Base-by-base conservation (phyloP, 1,139 yeast species). In the Candida frijolesensis region DNA sequence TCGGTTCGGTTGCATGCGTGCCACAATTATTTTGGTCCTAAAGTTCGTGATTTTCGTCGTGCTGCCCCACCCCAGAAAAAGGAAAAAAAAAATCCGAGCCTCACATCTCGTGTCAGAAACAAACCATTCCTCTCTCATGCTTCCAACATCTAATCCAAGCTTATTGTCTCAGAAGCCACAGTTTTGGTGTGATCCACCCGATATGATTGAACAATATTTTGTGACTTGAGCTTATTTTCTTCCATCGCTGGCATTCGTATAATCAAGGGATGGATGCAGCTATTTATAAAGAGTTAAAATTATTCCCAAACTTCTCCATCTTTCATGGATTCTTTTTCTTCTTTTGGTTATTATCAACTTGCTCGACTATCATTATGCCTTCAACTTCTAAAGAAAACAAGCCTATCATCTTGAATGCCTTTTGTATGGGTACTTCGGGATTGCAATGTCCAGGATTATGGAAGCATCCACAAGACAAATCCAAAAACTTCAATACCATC, bases 391-490 rank as follows among this genome's bases (percentile, higher is more conserved):
- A 44, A 34, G 29, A 45, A 18, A 50, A 48, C 32, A 65, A 66
- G 44, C 61, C 61, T 33, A 59, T 70, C 48, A 64, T 71, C 42
- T 55, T 72, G 44, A 72, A 73, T 60, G 76, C 78, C 15, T 74
- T 74, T 55, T 74, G 65, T 29, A 69, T 74, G 72, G 73, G 71
- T 12, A 56, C 68, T 46, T 67, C 74, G 45, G 78, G 77, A 5
- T 66, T 70, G 41, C 79, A 72, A 54, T 67, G 61, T 33, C 71
- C 68, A 4, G 79, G 79, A 1, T 65, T 71, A 32, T 76, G 80
- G 80, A 70, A 66, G 47, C 74, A 74, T 49, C 80, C 80, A 6
- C 58, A 68, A 14, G 79, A 75, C 55, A 61, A 66, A 51, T 67
- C 74, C 2, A 53, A 63, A n/a, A 55, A 60, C 27, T 74, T 67